Conservation (phyloP, 768 basidiomycete genomes). For the Zangia roseola region DNA sequence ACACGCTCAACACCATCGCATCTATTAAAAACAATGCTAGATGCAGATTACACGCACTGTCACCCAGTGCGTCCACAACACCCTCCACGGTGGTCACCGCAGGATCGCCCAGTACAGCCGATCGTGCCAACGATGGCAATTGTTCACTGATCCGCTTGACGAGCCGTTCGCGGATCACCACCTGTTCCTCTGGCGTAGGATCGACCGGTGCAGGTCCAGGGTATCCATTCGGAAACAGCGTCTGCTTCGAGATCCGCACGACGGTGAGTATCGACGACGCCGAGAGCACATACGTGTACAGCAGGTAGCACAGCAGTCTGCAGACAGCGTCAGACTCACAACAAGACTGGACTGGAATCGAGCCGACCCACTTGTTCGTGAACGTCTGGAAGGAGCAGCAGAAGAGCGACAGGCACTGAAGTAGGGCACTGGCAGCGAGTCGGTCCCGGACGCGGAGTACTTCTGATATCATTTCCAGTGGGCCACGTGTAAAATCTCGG, state of each 20-base stretch:
- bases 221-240: slow-evolving; percentile 88
- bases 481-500: slow-evolving; percentile 40
- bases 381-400: slow-evolving; percentile 50
- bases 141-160: slow-evolving; percentile 38
- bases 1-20: slow-evolving; percentile 62
- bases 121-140: slow-evolving; percentile 40
- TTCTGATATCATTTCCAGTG: slow-evolving; percentile 47
- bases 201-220: slow-evolving; percentile 72
- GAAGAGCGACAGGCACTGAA: slow-evolving; percentile 47
- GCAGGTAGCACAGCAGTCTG: slow-evolving; percentile 69
- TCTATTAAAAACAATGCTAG: slow-evolving; percentile 75
- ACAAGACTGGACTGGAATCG: not conserved
- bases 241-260: slow-evolving; percentile 57
- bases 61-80: slow-evolving; percentile 61
- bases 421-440: slow-evolving; percentile 44
- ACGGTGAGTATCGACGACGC: slow-evolving; percentile 51
- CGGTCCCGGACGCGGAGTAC: slow-evolving; percentile 49
- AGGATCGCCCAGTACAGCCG: slow-evolving; percentile 53
- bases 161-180: slow-evolving; percentile 45
- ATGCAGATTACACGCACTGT: slow-evolving; percentile 74
- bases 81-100: slow-evolving; percentile 47
- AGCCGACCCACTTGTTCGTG: slow-evolving; percentile 51
- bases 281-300: slow-evolving; percentile 55
- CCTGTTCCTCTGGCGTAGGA: slow-evolving; percentile 77
- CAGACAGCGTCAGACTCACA: slow-evolving; percentile 8